phyloP scores from a whole-genome alignment of 805 yeast genomes.

The Candida gorgasii region DNA sequence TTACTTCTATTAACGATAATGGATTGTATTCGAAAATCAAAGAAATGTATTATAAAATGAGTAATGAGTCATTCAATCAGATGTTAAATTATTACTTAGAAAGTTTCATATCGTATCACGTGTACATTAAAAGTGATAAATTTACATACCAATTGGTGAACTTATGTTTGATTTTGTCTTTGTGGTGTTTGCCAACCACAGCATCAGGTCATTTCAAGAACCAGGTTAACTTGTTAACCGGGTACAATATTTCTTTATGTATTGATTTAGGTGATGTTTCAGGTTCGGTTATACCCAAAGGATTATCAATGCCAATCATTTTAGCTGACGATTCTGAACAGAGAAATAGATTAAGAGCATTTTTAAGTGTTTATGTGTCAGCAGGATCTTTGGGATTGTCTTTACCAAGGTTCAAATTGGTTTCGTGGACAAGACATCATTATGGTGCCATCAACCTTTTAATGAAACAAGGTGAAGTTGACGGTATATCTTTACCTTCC shows the following conservation, averaged over 20 bases:
- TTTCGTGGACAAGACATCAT: constrained; percentile 48
- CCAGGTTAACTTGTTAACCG: constrained; percentile 49
- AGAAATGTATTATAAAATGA: constrained; percentile 11
- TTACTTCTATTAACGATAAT: constrained; percentile 47
- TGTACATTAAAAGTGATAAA: constrained; percentile 44
- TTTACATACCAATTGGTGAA: constrained; percentile 44
- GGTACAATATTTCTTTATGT: constrained; percentile 47
- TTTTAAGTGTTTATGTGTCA: constrained; percentile 49
- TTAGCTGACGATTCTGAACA: constrained; percentile 25
- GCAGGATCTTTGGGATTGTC: constrained; percentile 54
- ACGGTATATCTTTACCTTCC: constrained; percentile 24
- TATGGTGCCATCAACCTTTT: constrained; percentile 28
- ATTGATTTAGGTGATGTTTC: constrained; percentile 45
- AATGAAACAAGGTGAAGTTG: constrained; percentile 15
- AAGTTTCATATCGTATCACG: constrained; percentile 43
- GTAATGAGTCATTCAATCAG: constrained; percentile 39
- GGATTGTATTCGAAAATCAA: constrained; percentile 15
- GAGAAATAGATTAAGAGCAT: constrained; percentile 38
- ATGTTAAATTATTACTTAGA: constrained; percentile 46
- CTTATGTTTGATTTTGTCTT: constrained; percentile 44
- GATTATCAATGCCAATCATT: constrained; percentile 12
- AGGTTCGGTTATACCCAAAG: constrained; percentile 15
- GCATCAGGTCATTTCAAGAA: constrained; percentile 54
- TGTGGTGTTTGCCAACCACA: constrained; percentile 56
- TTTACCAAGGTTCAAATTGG: constrained; percentile 51